Evolutionary conservation across 2,329 filamentous ascomycete species (phyloP), one percentile per base, ranked within the genome.

Genomic region (Alternaria ventricosa): DNA sequence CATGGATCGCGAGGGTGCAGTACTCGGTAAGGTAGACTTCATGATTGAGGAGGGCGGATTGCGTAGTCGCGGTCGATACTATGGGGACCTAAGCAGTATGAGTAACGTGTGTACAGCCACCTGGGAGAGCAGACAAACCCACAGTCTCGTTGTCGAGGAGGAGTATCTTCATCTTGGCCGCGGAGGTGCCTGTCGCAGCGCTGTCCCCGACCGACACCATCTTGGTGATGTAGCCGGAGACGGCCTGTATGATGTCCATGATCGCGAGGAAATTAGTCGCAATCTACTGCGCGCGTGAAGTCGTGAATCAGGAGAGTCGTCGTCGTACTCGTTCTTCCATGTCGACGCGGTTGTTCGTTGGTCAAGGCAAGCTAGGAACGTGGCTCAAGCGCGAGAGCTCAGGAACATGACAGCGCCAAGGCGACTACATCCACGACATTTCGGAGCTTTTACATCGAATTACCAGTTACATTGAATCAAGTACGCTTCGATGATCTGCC

Each of bases 111-210:
- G 45, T 15, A 13, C 11, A 13, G 9, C n/a, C 23, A 10, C 45
- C 47, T 70, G 76, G 74, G 74, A 64, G 76, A 79, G 76, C 53
- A 75, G 76, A 83, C 81, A 82, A 79, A 84, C 87, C 80, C 84
- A 90, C 89, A 70, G 96, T 99, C 82, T 98, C 96, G 82, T 89
- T 91, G 81, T 99, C 96, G 72, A 99, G 85, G 67, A 99, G 85
- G 61, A 99, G 84, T 65, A 98, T 96, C 89, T 99, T 99, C 96
- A 99, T 99, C 85, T 97, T 98, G 45, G 92, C 88, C 22, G 92
- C 90, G 55, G 90, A 86, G 47, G 88, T 87, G 64, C 88, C 87
- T 59, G 88, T 84, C 54, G 88, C 85, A 72, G 88, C 85, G 76
- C 84, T 86, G 82, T 97, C 94, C 76, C 92, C 92, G 69, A 89